A percentile compares a stretch with the other conserved stretches of the same genome.
phyloP scores from a whole-genome alignment of 1,284 basidiomycete species.

The Leccinum pseudoinsigne region DNA sequence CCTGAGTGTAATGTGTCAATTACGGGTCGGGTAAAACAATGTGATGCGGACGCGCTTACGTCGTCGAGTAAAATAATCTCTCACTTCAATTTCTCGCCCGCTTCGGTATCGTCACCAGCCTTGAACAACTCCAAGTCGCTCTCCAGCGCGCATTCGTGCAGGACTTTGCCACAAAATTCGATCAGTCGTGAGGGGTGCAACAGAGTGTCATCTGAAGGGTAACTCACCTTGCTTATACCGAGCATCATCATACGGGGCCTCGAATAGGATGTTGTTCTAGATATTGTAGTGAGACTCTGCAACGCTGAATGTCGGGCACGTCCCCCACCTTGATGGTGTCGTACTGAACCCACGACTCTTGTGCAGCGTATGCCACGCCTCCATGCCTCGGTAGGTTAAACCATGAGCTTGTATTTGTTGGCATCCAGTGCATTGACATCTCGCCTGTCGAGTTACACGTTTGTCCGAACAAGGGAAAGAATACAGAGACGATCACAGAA shows the following conservation, averaged over 20 bases:
- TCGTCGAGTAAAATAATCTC: conserved; percentile 4
- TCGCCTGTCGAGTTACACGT: too few relatives aligned
- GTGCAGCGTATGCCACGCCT: too few relatives aligned
- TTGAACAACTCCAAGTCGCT: background rate
- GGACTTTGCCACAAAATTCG: background rate
- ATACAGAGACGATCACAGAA: too few relatives aligned
- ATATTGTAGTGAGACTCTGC: too few relatives aligned
- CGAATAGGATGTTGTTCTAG: conserved; percentile 2
- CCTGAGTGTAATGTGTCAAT: background rate
- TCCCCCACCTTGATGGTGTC: background rate
- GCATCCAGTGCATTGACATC: too few relatives aligned
- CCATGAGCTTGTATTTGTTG: too few relatives aligned
- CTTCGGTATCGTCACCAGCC: conserved; percentile 2
- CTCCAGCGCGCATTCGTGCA: conserved; percentile 1
- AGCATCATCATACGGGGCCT: background rate
- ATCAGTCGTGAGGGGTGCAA: background rate
- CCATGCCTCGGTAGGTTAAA: too few relatives aligned
- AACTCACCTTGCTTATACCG: conserved; percentile 3
- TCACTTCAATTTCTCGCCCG: background rate
- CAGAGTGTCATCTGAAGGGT: background rate
- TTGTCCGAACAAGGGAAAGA: too few relatives aligned
- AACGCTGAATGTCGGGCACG: background rate
- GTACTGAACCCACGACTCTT: too few relatives aligned
- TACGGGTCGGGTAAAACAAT: background rate
- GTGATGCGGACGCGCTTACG: background rate